Base-by-base conservation (phyloP, 129 eudicot genomes). In the Helianthus tuberosus region DNA sequence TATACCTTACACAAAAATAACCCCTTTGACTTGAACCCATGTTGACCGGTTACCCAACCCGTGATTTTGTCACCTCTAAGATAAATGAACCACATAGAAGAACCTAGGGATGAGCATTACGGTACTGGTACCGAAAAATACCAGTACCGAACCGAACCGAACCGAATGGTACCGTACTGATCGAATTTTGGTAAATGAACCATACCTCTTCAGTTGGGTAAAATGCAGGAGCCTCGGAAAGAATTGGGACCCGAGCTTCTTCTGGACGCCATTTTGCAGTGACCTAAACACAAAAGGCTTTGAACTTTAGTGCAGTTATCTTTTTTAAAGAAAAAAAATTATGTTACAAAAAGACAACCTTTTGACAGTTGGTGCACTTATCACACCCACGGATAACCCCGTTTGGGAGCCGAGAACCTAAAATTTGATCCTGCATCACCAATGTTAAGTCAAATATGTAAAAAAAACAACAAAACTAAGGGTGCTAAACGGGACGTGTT, bases 161-260 rank as follows among this genome's bases (percentile, higher is more conserved):
- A 20, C 23, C 23, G 23, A 20, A 20, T 20, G 23, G 23, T 20
- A 20, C 23, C 23, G 23, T 20, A 27, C 32, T 1, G 32, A 27
- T 27, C 32, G 32, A 27, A 27, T 27, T 27, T 27, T 27, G 32
- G 32, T 27, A 27, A 27, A 27, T 1, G 32, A 27, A 27, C 32
- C 32, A 27, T 68, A 94, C 98, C 98, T 94, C 88, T 90, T 94
- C 91, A 58, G 77, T 82, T 15, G 98, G 98, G 84, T 94, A 83
- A 80, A 90, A 94, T 57, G 86, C 96, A 52, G 98, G 98, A 84
- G 90, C 98, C 27, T 94, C 93, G 75, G 80, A 79, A 80, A 94
- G 85, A 73, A 79, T 85, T 50, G 93, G 97, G 83, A 88, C 73
- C 55, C 85, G 81, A 44, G 96, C 93, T 81, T 84, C 93, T 83